A percentile compares a stretch with the other conserved stretches of the same genome.
Conservation (phyloP, 148 eudicot species). For the Cornus controversa region DNA sequence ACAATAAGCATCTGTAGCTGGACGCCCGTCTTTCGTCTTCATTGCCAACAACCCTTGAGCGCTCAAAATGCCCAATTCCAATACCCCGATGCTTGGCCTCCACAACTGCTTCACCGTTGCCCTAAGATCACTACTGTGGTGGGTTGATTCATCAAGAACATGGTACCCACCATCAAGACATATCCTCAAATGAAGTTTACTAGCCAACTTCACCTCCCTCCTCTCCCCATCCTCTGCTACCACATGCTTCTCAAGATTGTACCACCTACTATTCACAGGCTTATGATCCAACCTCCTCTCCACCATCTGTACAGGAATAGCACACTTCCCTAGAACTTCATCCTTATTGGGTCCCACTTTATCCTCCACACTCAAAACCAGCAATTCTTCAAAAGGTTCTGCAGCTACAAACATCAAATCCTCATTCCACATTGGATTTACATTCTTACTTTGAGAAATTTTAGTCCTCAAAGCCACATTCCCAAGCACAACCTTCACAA, state of each 20-base stretch:
- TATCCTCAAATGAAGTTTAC: constrained; percentile 37
- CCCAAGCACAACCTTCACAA: constrained; percentile 30
- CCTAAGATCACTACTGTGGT: constrained; percentile 40
- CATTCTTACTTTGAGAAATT: constrained; percentile 16
- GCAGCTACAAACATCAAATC: constrained; percentile 44
- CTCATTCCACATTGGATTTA: constrained; percentile 40
- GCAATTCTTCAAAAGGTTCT: constrained; percentile 41
- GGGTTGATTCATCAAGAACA: constrained; percentile 47
- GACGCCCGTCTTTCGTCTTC: constrained; percentile 33
- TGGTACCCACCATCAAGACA: constrained; percentile 48
- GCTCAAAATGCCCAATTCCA: constrained; percentile 39
- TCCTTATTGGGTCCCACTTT: constrained; percentile 26
- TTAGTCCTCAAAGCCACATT: constrained; percentile 28
- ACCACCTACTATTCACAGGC: constrained; percentile 27
- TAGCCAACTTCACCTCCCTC: constrained; percentile 13
- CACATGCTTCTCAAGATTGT: constrained; percentile 31
- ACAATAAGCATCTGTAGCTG: constrained; percentile 41
- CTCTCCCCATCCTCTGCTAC: constrained; percentile 16
- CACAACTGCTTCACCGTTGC: constrained; percentile 34
- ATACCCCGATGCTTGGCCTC: constrained; percentile 36
- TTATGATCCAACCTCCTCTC: constrained; percentile 31
- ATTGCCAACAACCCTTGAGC: constrained; percentile 37
- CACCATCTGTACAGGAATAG: constrained; percentile 24
- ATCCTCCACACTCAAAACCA: constrained; percentile 35
- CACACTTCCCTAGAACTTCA: constrained; percentile 32